Percentiles rank a stretch among this genome's conserved stretches.
Conservation (phyloP, 1,139 yeast species). For the Diutina catenulata region DNA sequence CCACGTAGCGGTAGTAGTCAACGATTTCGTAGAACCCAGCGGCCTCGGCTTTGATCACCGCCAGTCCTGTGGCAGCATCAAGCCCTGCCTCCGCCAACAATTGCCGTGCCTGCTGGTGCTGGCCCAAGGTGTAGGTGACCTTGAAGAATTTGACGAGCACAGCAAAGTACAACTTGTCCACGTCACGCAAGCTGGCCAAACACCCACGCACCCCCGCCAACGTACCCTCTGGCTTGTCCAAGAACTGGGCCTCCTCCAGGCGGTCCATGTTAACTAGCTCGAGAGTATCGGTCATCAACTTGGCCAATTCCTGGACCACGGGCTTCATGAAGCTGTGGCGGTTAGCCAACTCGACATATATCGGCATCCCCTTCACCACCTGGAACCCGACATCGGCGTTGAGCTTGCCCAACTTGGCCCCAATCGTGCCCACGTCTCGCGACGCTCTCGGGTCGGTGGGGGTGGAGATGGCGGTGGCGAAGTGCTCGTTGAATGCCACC, state of each 20-base stretch:
- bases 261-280: constrained; percentile 8
- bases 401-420: constrained; percentile 9
- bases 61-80: constrained; percentile 8
- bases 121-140: constrained; percentile 16
- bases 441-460: neutral
- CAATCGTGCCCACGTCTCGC: constrained; percentile 5
- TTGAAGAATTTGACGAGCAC: constrained; percentile 14
- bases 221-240: constrained; percentile 7
- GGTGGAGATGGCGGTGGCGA: neutral
- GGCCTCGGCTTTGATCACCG: constrained; percentile 10
- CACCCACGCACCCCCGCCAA: constrained; percentile 6
- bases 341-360: constrained; percentile 5
- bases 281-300: constrained; percentile 8
- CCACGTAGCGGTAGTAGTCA: constrained; percentile 20
- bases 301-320: neutral
- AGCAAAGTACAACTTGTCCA: constrained; percentile 10
- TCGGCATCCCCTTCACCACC: constrained; percentile 5
- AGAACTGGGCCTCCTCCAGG: constrained; percentile 8
- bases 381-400: constrained; percentile 9
- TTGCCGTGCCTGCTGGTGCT: constrained; percentile 12
- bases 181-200: constrained; percentile 6
- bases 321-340: neutral
- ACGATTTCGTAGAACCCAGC: constrained; percentile 15
- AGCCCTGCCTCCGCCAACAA: constrained; percentile 8
- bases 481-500: neutral